Conservation (phyloP, 805 yeast species). For the Lipomyces chichibuensis region DNA sequence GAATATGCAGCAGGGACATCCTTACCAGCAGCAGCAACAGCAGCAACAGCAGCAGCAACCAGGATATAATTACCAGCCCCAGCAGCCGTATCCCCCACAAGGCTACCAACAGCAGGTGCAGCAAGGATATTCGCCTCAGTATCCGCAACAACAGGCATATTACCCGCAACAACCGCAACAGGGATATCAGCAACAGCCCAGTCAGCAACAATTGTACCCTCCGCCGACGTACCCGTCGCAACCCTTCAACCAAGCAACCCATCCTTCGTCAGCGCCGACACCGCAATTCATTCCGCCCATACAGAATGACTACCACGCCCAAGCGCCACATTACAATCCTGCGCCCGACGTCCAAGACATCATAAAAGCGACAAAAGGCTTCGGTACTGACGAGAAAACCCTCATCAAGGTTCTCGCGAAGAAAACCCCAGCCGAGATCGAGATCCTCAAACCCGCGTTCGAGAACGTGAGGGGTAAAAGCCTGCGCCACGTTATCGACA, state of each 20-base stretch:
- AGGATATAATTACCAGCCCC: background rate
- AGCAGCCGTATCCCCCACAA: slow-evolving; percentile 1
- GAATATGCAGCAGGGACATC: slow-evolving; percentile 1
- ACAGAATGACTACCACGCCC: background rate
- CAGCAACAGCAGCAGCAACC: background rate
- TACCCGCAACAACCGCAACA: slow-evolving; percentile 11
- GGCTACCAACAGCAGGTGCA: slow-evolving; percentile 8
- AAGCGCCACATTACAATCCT: slow-evolving; percentile 34
- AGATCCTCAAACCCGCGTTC: slow-evolving; percentile 25
- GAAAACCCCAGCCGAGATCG: slow-evolving; percentile 33
- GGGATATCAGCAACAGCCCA: slow-evolving; percentile 9
- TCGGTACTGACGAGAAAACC: slow-evolving; percentile 38
- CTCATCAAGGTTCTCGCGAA: slow-evolving; percentile 30
- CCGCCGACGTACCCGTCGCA: background rate
- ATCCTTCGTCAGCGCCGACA: background rate
- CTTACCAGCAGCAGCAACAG: background rate
- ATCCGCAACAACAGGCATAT: slow-evolving; percentile 14
- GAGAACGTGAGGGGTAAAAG: slow-evolving; percentile 29
- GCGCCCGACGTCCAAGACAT: slow-evolving; percentile 28
- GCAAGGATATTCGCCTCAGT: slow-evolving; percentile 10
- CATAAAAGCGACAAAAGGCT: slow-evolving; percentile 36
- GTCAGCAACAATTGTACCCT: slow-evolving; percentile 8
- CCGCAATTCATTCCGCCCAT: slow-evolving; percentile 1
- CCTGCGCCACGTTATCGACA: slow-evolving; percentile 29
- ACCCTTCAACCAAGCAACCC: background rate